Base-by-base conservation (phyloP, 108 stramenopile species). In the Nitzschia putrida region DNA sequence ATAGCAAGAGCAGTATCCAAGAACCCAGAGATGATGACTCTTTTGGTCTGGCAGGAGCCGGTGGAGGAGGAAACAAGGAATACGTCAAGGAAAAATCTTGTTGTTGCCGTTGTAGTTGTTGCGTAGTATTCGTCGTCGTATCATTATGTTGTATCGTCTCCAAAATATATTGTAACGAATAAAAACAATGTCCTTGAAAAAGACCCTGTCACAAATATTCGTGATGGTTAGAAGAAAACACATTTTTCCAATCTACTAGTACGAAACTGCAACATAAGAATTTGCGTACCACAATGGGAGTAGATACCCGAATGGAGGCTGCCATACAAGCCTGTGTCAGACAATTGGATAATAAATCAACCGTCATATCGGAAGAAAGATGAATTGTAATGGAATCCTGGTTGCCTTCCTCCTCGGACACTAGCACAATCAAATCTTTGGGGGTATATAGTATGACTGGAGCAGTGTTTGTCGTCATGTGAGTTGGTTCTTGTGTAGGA, bases 351-450 rank as follows among this genome's bases (percentile, higher is more conserved):
- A 69, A 42, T 1, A 45, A 29, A 24, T 41, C 55, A 0, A 22
- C 22, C 16, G 53, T 69, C 68, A 69, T 69, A 6, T 42, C 22
- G 38, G 55, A 41, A 18, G 29, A 56, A 6, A 69, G 20, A 8
- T 69, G 68, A 57, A 69, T 57, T 8, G 13, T 34, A 0, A 69
- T 12, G 8, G 41, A 2, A 11, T 40, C 58, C 7, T n/a, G 2
- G 5, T 1, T 37, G 38, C 6, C 58, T 3, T 29, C n/a, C 1
- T 14, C 3, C 8, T 25, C 20, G 1, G 58, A 40, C 6, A n/a
- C 16, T 38, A n/a, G 1, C n/a, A 40, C 8, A 29, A 23, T n/a
- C 9, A 38, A n/a, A 3, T 56, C 25, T 7, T 22, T 56, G 1
- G 12, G 58, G 29, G 11, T n/a, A 37, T 38, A 9, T 11, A 25